These are phyloP conservation scores for Dioscorea alata DNA, from an alignment of 106 monocot genomes.

Conservation along the genomic window DNA sequence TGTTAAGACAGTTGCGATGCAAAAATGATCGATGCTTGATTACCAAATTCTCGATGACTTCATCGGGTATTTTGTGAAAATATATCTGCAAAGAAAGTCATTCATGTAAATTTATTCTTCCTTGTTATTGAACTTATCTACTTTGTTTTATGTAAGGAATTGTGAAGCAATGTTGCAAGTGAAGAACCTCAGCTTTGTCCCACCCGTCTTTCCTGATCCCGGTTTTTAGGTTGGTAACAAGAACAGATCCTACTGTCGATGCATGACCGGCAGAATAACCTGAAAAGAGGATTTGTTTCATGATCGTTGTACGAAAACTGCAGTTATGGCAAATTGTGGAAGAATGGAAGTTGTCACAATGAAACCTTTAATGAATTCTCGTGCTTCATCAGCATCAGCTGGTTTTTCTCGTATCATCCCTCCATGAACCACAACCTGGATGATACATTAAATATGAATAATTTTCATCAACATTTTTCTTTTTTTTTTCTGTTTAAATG, in stretches of 20 bases:
- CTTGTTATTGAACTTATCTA: not conserved
- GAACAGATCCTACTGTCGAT: conserved; percentile 78
- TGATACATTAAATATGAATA: too few species aligned
- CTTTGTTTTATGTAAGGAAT: not conserved
- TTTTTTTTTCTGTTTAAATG: too few species aligned
- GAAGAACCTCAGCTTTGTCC: conserved; percentile 78
- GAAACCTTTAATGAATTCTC: conserved; percentile 82
- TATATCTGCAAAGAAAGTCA: conserved; percentile 51
- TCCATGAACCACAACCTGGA: conserved; percentile 89
- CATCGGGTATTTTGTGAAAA: conserved; percentile 95
- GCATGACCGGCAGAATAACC: conserved; percentile 80
- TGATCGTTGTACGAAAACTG: not conserved
- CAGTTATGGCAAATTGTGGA: not conserved
- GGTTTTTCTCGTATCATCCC: conserved; percentile 92
- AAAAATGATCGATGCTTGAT: not conserved
- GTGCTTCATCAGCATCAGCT: conserved; percentile 72
- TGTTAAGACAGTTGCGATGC: too few species aligned
- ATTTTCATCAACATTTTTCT: too few species aligned
- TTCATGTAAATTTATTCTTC: too few species aligned
- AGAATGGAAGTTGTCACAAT: not conserved
- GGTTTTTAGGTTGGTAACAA: conserved; percentile 90
- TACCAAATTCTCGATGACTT: conserved; percentile 92
- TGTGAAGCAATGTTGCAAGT: not conserved
- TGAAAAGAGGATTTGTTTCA: conserved; percentile 14
- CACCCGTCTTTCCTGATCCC: conserved; percentile 59